These are phyloP conservation scores for Amaranthus tricolor DNA, from an alignment of 179 eudicot genomes.

Conservation along the genomic window DNA sequence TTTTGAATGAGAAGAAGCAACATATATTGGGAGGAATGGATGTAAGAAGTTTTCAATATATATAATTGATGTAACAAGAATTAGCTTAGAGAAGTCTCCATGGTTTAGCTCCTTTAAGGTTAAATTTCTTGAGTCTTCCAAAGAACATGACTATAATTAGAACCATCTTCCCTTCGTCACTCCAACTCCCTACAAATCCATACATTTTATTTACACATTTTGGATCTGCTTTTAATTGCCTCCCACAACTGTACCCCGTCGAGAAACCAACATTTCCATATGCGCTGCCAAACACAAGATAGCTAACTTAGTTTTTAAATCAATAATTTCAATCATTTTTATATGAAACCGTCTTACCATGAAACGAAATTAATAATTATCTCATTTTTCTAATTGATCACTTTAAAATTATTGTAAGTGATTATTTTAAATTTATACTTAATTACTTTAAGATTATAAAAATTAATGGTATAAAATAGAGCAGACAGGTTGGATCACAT, in stretches of 20 bases:
- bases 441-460: too few relatives aligned
- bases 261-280: conserved; percentile 74
- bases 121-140: conserved; percentile 62
- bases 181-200: conserved; percentile 64
- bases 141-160: conserved; percentile 66
- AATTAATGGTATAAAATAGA: too few relatives aligned
- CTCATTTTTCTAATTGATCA: too few relatives aligned
- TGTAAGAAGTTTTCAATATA: neutral
- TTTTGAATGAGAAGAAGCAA: neutral
- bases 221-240: conserved; percentile 31
- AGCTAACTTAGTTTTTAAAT: too few relatives aligned
- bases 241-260: conserved; percentile 59
- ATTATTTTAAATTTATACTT: too few relatives aligned
- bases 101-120: conserved; percentile 46
- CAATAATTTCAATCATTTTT: neutral
- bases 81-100: conserved; percentile 41
- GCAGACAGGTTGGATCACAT: too few relatives aligned
- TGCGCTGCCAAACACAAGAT: conserved; percentile 40
- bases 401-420: too few relatives aligned
- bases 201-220: conserved; percentile 38
- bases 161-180: conserved; percentile 44
- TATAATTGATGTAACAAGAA: neutral
- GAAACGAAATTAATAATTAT: too few relatives aligned
- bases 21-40: conserved; percentile 6
- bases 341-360: too few relatives aligned